Evolutionary conservation across 2,329 filamentous ascomycete species (phyloP).

Genomic region (Pseudopithomyces maydicus): DNA sequence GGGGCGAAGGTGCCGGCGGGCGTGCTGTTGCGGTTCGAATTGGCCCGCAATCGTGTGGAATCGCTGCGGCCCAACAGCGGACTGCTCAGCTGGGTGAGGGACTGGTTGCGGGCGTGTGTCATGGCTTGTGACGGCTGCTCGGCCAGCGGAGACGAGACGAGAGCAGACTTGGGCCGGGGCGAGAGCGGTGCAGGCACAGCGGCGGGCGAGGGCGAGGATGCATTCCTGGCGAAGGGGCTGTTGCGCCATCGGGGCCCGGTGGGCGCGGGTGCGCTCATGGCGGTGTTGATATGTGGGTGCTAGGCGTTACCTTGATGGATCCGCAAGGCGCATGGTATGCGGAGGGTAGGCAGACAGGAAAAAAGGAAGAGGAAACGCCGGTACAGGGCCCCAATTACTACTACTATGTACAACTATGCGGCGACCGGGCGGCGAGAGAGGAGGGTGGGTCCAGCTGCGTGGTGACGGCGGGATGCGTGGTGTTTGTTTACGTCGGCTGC

Average conservation of each 20-base stretch:
- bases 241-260: slow-evolving; percentile 74
- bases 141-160: slow-evolving; percentile 67
- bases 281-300: slow-evolving; percentile 19
- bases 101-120: slow-evolving; percentile 72
- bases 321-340: slow-evolving; percentile 27
- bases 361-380: slow-evolving; percentile 8
- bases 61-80: slow-evolving; percentile 40
- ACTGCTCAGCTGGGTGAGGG: slow-evolving; percentile 57
- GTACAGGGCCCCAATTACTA: slow-evolving; percentile 16
- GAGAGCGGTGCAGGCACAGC: slow-evolving; percentile 43
- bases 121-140: slow-evolving; percentile 45
- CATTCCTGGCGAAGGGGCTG: slow-evolving; percentile 76
- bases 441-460: slow-evolving; percentile 16
- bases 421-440: slow-evolving; percentile 12
- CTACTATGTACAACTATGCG: slow-evolving; percentile 36
- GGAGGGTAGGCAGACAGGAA: slow-evolving; percentile 15
- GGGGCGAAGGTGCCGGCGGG: slow-evolving; percentile 89
- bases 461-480: slow-evolving; percentile 9
- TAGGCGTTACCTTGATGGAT: slow-evolving; percentile 20
- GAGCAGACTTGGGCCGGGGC: slow-evolving; percentile 73
- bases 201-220: slow-evolving; percentile 67
- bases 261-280: slow-evolving; percentile 61
- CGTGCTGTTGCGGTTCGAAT: slow-evolving; percentile 68
- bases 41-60: slow-evolving; percentile 53
- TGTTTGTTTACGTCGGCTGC: slow-evolving; percentile 24